phyloP scores from a whole-genome alignment of 345 rosid species.

The Eucalyptus dawsonii region DNA sequence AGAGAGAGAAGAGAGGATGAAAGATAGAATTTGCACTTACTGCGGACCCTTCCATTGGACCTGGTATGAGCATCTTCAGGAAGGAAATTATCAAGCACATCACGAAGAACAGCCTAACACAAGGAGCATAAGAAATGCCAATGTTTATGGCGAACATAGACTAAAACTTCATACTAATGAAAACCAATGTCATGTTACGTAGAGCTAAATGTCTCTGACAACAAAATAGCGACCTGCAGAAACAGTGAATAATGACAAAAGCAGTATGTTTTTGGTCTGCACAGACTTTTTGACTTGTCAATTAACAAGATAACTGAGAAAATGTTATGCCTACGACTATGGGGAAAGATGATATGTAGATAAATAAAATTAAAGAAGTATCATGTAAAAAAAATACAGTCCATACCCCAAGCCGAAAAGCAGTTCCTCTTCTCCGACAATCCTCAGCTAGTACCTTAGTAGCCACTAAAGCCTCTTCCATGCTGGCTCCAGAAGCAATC shows the following conservation, averaged over 20 bases:
- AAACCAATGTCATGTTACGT: not conserved
- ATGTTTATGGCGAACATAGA: not conserved
- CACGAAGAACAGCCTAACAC: conserved; percentile 68
- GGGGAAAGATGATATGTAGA: not conserved
- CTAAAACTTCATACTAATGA: not conserved
- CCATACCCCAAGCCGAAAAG: conserved; percentile 90
- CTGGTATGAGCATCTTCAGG: conserved; percentile 79
- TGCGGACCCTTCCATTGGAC: conserved; percentile 84
- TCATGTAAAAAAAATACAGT: not conserved
- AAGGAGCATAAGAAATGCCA: not conserved
- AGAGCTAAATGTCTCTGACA: not conserved
- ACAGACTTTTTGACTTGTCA: not conserved
- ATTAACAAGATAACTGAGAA: not conserved
- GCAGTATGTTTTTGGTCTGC: not conserved
- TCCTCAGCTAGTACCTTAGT: conserved; percentile 66
- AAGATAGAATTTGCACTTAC: conserved; percentile 22
- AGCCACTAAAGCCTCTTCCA: conserved; percentile 58
- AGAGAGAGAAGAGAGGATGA: not conserved
- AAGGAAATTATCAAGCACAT: conserved; percentile 50
- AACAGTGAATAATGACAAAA: not conserved
- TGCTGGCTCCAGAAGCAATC: conserved; percentile 69
- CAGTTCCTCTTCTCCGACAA: conserved; percentile 82
- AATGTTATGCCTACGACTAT: not conserved
- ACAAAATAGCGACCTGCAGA: not conserved
- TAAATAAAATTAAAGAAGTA: not conserved